A percentile compares a stretch with the other conserved stretches of the same genome.
Evolutionary conservation across 2,329 filamentous ascomycete species (phyloP).

Genomic region (Cladosporium sp.): DNA sequence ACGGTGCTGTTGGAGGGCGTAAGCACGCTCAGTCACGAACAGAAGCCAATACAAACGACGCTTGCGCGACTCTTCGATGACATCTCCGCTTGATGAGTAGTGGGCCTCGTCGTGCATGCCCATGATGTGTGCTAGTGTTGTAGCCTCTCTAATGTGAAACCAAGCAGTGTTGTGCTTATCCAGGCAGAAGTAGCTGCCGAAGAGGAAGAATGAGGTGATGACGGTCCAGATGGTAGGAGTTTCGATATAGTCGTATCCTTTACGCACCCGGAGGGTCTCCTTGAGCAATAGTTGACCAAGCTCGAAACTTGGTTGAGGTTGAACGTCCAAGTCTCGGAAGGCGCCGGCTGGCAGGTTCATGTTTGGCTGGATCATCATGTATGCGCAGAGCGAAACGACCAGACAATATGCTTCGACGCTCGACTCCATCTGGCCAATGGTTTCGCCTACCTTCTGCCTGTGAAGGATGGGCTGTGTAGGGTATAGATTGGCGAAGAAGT

Average conservation of each 20-base stretch:
- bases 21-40: conserved; percentile 60
- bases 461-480: conserved; percentile 61
- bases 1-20: conserved; percentile 60
- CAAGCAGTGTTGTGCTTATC: conserved; percentile 60
- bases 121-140: conserved; percentile 56
- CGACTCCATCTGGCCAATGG: conserved; percentile 49
- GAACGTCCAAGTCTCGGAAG: conserved; percentile 48
- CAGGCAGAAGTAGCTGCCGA: conserved; percentile 58
- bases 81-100: conserved; percentile 44
- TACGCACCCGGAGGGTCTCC: conserved; percentile 54
- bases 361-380: conserved; percentile 48
- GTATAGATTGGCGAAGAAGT: conserved; percentile 60
- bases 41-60: conserved; percentile 60
- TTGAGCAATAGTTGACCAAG: conserved; percentile 55
- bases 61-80: conserved; percentile 51
- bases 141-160: conserved; percentile 59
- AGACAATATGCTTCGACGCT: conserved; percentile 56
- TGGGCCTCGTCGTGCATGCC: conserved; percentile 56
- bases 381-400: conserved; percentile 48
- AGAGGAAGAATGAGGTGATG: conserved; percentile 61
- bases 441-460: conserved; percentile 48
- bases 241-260: conserved; percentile 56
- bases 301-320: conserved; percentile 38
- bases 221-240: conserved; percentile 52
- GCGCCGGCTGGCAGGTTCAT: conserved; percentile 38